Evolutionary conservation across 306 rosid species (phyloP), one percentile per base, ranked within the genome.

Genomic region (Glycine tomentella): DNA sequence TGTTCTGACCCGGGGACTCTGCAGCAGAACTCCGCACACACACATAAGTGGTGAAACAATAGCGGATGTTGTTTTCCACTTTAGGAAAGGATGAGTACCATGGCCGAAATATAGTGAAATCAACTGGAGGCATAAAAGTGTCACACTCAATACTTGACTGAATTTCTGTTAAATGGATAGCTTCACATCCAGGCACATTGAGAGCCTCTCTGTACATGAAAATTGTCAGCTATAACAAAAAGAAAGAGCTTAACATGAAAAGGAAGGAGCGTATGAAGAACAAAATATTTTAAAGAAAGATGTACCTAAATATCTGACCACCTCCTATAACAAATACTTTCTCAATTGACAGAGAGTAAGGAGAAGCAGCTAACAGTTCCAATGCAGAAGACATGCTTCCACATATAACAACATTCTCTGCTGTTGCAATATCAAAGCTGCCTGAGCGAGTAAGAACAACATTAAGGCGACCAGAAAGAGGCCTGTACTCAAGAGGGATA

Each of bases 301-400:
- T 67, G 15, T 77, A 95, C 99, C 98, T 89, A 72, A 95, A 80
- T 83, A 90, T 90, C 83, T 95, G 86, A 63, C 97, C 97, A 40
- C 99, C 99, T 44, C 99, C 99, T 31, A 93, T 90, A 58, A 95
- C 87, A 81, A 91, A 95, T 69, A 95, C 94, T 89, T 86, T 93
- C 86, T 95, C 99, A 69, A 95, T 95, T 42, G 99, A 95, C 61
- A 87, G 82, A 68, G 91, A 84, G 70, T 95, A 95, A n/a, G 99
- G 99, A 67, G 98, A 87, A 79, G 92, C 90, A 55, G 99, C 97
- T 74, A 95, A 85, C 52, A 95, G 81, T 72, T 92, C 94, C 88
- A 95, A 78, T 51, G 99, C 97, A 81, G 94, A 93, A 50, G 84
- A 51, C 77, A 92, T 81, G 77, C 99, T 95, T 79, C 90, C 90